These are phyloP conservation scores for Lycium ferocissimum DNA, from an alignment of 257 asterid genomes.

Conservation along the genomic window DNA sequence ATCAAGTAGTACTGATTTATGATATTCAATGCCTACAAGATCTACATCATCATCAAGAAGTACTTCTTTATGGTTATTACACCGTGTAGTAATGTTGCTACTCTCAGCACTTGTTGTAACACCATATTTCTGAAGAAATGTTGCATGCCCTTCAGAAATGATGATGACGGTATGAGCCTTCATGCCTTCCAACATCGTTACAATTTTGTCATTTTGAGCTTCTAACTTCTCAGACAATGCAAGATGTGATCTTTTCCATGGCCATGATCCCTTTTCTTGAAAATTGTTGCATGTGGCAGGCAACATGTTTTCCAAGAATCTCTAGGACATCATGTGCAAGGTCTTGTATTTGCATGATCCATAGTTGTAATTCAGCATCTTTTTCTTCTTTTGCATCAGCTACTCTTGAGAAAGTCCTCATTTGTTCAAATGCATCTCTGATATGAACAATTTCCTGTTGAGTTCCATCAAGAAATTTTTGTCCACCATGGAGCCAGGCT, in stretches of 20 bases:
- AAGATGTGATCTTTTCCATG: not conserved
- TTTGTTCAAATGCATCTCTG: conserved; percentile 38
- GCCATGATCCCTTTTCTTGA: conserved; percentile 1
- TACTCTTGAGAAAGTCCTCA: conserved; percentile 45
- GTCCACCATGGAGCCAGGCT: conserved; percentile 30
- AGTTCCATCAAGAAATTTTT: conserved; percentile 30
- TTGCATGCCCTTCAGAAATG: no score
- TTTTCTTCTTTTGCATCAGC: conserved; percentile 46
- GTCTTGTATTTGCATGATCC: conserved; percentile 52
- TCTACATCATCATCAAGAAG: no score
- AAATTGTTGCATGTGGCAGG: not conserved
- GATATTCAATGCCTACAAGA: no score
- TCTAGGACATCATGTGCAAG: conserved; percentile 47
- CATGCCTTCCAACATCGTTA: no score
- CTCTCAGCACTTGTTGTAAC: no score
- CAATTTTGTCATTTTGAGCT: no score
- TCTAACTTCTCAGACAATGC: no score
- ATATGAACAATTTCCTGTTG: conserved; percentile 32
- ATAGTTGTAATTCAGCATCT: conserved; percentile 37
- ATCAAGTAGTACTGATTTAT: no score
- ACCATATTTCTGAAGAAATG: no score
- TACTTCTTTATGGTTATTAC: no score
- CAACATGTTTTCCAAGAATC: conserved; percentile 43
- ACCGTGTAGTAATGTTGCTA: no score
- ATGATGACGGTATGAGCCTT: no score